Percentiles rank a stretch among this genome's conserved stretches.
Evolutionary conservation across 805 yeast species (phyloP).

Genomic region (Lipomyces spencermartinsiae): DNA sequence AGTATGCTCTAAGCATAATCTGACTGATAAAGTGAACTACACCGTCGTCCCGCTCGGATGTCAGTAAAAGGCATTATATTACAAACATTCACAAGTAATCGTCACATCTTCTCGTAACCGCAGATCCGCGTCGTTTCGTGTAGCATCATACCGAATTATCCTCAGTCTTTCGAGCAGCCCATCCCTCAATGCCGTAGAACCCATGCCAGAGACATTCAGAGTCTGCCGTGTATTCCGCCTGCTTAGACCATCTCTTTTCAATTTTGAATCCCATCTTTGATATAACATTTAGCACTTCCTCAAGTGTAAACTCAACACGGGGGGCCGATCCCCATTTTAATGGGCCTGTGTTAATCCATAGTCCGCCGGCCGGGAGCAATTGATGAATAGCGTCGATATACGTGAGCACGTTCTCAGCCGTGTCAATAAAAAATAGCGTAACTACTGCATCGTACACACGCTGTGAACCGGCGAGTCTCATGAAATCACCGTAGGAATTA

Average conservation of each 20-base stretch:
- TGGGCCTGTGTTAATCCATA: constrained; percentile 94
- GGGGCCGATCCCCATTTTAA: constrained; percentile 87
- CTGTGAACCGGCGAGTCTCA: constrained; percentile 53
- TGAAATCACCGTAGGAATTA: constrained; percentile 64
- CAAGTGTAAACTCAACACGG: constrained; percentile 70
- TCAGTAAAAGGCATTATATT: background rate
- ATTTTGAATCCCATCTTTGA: constrained; percentile 66
- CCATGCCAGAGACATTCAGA: constrained; percentile 45
- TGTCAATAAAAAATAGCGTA: constrained; percentile 81
- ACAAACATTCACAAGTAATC: background rate
- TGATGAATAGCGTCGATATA: constrained; percentile 70
- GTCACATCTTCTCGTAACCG: background rate
- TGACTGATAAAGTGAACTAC: background rate
- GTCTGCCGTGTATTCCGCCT: constrained; percentile 45
- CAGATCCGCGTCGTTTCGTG: background rate
- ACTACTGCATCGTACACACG: constrained; percentile 50
- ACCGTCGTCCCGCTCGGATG: background rate
- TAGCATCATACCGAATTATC: background rate
- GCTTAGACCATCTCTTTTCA: constrained; percentile 40
- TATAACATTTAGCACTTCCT: constrained; percentile 68
- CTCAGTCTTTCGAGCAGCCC: constrained; percentile 28
- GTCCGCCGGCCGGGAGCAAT: constrained; percentile 56
- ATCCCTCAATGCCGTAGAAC: constrained; percentile 41
- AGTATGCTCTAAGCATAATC: no score
- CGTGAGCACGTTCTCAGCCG: constrained; percentile 84